Evolutionary conservation across 176 grass and related monocot genomes (phyloP).

Genomic region (Carex scoparia): DNA sequence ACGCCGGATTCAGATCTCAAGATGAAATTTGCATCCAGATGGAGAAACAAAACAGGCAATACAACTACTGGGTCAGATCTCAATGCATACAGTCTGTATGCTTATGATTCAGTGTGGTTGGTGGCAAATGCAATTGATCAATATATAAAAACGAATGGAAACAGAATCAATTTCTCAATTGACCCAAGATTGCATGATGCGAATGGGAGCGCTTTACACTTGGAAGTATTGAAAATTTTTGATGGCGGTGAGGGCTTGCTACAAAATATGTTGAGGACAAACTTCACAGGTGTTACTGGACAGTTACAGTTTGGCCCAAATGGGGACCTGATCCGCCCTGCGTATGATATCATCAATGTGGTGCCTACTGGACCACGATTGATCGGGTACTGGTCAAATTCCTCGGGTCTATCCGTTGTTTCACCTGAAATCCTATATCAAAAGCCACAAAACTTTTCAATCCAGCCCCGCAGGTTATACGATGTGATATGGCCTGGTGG

Average conservation of each 20-base stretch:
- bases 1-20: conserved; percentile 39
- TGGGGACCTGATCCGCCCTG: conserved; percentile 47
- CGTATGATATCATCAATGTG: conserved; percentile 70
- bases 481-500: conserved; percentile 59
- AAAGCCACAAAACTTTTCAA: conserved; percentile 49
- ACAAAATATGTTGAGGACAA: conserved; percentile 51
- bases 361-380: conserved; percentile 32
- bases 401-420: conserved; percentile 54
- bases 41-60: conserved; percentile 39
- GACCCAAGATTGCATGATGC: conserved; percentile 48
- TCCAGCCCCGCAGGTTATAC: conserved; percentile 30
- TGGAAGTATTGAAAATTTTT: conserved; percentile 55
- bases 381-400: conserved; percentile 81
- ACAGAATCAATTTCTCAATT: conserved; percentile 49
- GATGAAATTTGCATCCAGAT: conserved; percentile 38
- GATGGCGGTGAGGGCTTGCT: conserved; percentile 51
- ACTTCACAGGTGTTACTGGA: conserved; percentile 70
- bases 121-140: conserved; percentile 60
- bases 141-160: conserved; percentile 33
- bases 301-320: conserved; percentile 49
- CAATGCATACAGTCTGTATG: conserved; percentile 69
- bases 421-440: conserved; percentile 54
- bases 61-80: conserved; percentile 33
- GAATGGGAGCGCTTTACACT: conserved; percentile 45
- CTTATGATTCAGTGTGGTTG: conserved; percentile 76